phyloP scores from a whole-genome alignment of 495 filamentous ascomycete species.

The Penicillium antarcticum region DNA sequence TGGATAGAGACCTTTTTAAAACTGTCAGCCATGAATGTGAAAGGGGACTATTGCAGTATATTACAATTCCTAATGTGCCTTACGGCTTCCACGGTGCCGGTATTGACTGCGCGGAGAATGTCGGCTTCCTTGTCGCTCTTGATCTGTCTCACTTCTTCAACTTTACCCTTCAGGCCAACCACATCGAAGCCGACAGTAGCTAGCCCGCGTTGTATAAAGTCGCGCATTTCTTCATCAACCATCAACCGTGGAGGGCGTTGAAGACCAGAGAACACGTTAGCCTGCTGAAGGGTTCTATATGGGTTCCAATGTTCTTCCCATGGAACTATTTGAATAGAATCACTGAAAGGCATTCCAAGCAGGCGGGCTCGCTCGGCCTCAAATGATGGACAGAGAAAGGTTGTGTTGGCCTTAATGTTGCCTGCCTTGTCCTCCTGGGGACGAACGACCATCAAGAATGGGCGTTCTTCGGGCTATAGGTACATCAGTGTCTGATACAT shows the following conservation, averaged over 20 bases:
- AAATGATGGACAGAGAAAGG: constrained; percentile 51
- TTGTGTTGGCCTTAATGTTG: constrained; percentile 41
- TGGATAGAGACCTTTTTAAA: constrained; percentile 33
- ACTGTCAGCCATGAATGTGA: background rate
- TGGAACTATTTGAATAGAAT: constrained; percentile 41
- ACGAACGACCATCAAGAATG: constrained; percentile 52
- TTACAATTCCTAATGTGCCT: constrained; percentile 49
- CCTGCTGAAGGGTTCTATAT: constrained; percentile 41
- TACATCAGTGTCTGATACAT: background rate
- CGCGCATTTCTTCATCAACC: constrained; percentile 57
- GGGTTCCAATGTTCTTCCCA: constrained; percentile 60
- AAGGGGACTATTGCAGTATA: background rate
- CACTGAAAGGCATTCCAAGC: constrained; percentile 46
- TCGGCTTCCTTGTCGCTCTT: constrained; percentile 48
- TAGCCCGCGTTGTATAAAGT: constrained; percentile 52
- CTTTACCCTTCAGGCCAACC: constrained; percentile 40
- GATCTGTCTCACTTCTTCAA: constrained; percentile 49
- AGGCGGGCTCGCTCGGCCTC: constrained; percentile 51
- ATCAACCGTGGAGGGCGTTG: constrained; percentile 36
- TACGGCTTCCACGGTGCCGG: constrained; percentile 53
- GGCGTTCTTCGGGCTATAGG: constrained; percentile 49
- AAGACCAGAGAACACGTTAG: constrained; percentile 21
- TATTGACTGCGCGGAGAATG: constrained; percentile 53
- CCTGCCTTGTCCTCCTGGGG: constrained; percentile 31
- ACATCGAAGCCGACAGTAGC: constrained; percentile 44